Evolutionary conservation across 306 rosid genomes (phyloP).

Genomic region (Corylus avellana): DNA sequence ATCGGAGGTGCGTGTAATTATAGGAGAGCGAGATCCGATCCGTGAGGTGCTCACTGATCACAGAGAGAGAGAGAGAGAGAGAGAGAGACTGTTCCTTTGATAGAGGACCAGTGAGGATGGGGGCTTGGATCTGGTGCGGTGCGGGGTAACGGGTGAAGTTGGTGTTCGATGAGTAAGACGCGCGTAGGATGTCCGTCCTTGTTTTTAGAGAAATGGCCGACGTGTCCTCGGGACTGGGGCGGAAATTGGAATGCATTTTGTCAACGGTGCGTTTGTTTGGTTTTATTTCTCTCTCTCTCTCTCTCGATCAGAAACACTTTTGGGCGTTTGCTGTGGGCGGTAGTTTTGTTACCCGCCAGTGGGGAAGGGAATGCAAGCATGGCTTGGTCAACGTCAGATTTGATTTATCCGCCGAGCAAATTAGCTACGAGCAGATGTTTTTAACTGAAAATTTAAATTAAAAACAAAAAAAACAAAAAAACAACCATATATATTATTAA

Average conservation of each 20-base stretch:
- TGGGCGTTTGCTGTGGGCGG: neutral
- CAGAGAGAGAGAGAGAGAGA: slow-evolving; percentile 19
- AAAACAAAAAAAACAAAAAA: no score
- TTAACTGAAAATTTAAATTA: no score
- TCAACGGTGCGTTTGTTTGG: slow-evolving; percentile 19
- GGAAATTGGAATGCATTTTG: neutral
- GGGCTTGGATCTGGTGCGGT: slow-evolving; percentile 30
- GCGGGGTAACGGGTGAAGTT: slow-evolving; percentile 30
- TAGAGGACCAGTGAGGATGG: neutral
- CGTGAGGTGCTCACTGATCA: slow-evolving; percentile 56
- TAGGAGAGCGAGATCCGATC: slow-evolving; percentile 68
- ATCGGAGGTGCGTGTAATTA: slow-evolving; percentile 44
- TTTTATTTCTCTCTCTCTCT: neutral
- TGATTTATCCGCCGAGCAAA: no score
- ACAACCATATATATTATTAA: no score
- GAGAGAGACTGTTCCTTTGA: slow-evolving; percentile 5
- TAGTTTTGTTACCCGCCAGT: neutral
- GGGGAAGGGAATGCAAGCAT: neutral
- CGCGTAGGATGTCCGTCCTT: slow-evolving; percentile 23
- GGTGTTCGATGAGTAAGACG: slow-evolving; percentile 4
- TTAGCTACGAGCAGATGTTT: no score
- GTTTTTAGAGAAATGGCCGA: slow-evolving; percentile 11
- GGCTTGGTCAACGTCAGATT: no score
- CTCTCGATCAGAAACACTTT: neutral
- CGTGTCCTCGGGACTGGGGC: slow-evolving; percentile 1